Base-by-base conservation (phyloP, 306 rosid genomes). In the Chamaecrista fasciculata region DNA sequence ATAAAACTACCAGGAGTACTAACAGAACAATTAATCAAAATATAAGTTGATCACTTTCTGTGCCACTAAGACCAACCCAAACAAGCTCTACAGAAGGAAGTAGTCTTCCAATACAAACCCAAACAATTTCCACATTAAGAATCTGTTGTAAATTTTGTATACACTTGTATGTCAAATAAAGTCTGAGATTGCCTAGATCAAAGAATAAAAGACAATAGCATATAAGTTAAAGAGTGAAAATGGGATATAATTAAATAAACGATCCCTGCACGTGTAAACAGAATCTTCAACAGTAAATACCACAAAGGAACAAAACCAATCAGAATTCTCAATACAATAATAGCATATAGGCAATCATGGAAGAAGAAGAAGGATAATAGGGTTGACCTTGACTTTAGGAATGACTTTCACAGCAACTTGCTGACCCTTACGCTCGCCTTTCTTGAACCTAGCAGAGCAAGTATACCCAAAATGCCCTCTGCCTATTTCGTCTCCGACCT, bases 381-480 rank as follows among this genome's bases (percentile, higher is more conserved):
- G 36, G 65, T 16, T 44, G 47, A 86, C 89, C 91, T 89, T 83
- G 16, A 85, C 75, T 75, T 86, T 85, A 6, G 86, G 86, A 67
- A 87, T 85, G 78, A 87, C 87, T 75, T 85, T 88, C 9, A 87
- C 91, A 18, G 88, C 91, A 3, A 85, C 89, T 21, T 84, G 77
- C 29, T 84, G 84, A 57, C 87, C 95, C 71, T 83, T 88, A 12
- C 61, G 80, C 76, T 85, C 90, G 15, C 88, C 94, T 48, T 85
- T 88, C 77, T 85, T 88, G 82, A 79, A 85, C 80, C 52, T 78
- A 25, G 94, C 90, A 65, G 90, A 80, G 69, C 94, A 87, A 44
- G 94, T 87, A 69, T 85, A 87, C 73, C 94, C 94, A 81, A 85
- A 88, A 83, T 88, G 94, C 62, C 94, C 90, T 57, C 83, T 80